Evolutionary conservation across 768 basidiomycete species (phyloP), one percentile per base, ranked within the genome.

Genomic region (Lentinus tigrinus): DNA sequence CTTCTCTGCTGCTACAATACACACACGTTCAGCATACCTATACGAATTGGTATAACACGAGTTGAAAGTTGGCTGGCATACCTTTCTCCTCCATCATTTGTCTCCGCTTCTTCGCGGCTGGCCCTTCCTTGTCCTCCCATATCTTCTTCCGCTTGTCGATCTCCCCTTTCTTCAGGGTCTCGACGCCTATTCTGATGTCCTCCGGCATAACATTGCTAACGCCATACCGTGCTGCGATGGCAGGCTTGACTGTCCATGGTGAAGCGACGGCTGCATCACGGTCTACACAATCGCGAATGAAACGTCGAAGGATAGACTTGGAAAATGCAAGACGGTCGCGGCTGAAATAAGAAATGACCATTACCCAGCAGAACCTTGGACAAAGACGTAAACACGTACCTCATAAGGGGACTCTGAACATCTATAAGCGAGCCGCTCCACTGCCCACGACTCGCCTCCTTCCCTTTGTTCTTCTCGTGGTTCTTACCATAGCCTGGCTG

Each of bases 281-380:
- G 67, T 93, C 89, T 2, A 99, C 90, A 66, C 94, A 96, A 69
- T 98, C 97, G 61, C 93, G 88, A 57, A 99, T 91, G 74, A 96
- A 98, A 16, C 95, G 89, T 63, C 95, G 92, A 27, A 99, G 84
- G 65, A 98, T 96, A 17, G 95, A 95, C 73, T 98, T 98, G 27
- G 94, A 96, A 74, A 98, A 98, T 19, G 93, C 87, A 19, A 96
- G 80, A 52, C 95, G 91, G 72, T 99, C 97, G 59, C 97, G 95
- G 67, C 95, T 98, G 65, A 19, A 58, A 53, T 19, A 54, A 56
- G 44, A 48, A 17, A 24, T 50, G 50, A 34, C 38, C 10, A 24
- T 3, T 37, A 8, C 31, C 52, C 36, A 49, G 42, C 21, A 43
- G 39, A 39, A 14, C 46, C 46, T 23, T 44, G 46, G 19, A 14